A percentile compares a stretch with the other conserved stretches of the same genome.
phyloP scores from a whole-genome alignment of 2,329 filamentous ascomycete species.

The Microdochium paspali region DNA sequence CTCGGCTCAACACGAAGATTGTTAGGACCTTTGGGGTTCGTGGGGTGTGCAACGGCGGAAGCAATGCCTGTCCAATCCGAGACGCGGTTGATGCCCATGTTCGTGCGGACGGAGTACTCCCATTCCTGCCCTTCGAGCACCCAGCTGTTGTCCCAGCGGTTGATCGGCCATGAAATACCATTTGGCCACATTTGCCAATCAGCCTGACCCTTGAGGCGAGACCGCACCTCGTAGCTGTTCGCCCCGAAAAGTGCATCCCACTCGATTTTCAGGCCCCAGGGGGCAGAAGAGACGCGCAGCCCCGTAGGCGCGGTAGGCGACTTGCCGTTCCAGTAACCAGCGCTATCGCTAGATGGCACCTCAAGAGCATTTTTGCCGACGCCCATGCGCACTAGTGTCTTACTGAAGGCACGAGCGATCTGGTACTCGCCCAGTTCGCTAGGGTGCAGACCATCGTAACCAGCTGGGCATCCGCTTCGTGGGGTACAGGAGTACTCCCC shows the following conservation, averaged over 20 bases:
- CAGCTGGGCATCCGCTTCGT: slow-evolving; percentile 11
- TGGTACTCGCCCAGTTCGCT: slow-evolving; percentile 29
- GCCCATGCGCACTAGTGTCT: slow-evolving; percentile 12
- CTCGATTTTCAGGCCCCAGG: not conserved
- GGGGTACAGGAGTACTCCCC: not conserved
- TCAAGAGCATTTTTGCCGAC: not conserved
- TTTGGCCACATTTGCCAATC: not conserved
- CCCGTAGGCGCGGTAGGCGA: not conserved
- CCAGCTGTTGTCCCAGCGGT: slow-evolving; percentile 1
- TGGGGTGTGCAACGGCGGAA: not conserved
- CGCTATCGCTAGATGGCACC: not conserved
- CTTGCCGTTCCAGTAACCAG: not conserved
- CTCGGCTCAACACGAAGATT: too few relatives aligned
- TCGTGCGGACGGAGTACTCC: slow-evolving; percentile 5
- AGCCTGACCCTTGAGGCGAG: not conserved
- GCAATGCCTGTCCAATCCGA: not conserved
- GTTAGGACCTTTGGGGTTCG: not conserved
- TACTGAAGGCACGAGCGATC: slow-evolving; percentile 28
- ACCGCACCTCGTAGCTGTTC: not conserved
- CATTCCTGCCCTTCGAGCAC: slow-evolving; percentile 3
- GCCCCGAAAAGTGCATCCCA: not conserved
- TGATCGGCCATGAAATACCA: not conserved
- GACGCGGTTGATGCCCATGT: not conserved
- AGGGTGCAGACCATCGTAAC: slow-evolving; percentile 32
- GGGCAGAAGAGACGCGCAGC: not conserved